Conservation (phyloP, 768 basidiomycete genomes). For the Leccinum longicurvipes region DNA sequence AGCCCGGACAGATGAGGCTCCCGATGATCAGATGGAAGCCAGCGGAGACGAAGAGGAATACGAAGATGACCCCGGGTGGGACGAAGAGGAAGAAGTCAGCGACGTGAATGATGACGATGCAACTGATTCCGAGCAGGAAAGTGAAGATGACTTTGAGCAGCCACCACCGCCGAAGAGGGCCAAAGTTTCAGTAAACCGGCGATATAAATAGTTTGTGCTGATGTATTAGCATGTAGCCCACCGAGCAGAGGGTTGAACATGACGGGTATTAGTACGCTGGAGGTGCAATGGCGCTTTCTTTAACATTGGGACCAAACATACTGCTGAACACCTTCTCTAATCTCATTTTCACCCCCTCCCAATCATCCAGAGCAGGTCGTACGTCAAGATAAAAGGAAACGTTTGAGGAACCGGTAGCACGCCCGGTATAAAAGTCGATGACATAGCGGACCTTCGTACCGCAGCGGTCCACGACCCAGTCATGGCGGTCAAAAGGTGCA, state of each 20-base stretch:
- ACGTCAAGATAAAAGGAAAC: conserved; percentile 93
- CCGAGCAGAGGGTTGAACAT: background rate
- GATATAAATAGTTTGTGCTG: conserved; percentile 4
- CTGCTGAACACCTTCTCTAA: conserved; percentile 51
- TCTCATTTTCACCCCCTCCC: conserved; percentile 91
- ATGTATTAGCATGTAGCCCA: conserved; percentile 14
- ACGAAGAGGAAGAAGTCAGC: conserved; percentile 64
- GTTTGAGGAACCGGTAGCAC: conserved; percentile 43
- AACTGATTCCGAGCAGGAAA: conserved; percentile 40
- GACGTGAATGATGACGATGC: conserved; percentile 49
- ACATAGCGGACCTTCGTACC: conserved; percentile 88
- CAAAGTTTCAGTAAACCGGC: conserved; percentile 49
- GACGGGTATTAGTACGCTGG: conserved; percentile 16
- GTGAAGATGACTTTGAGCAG: conserved; percentile 46
- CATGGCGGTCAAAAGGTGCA: conserved; percentile 94
- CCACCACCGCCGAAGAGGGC: conserved; percentile 54
- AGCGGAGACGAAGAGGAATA: conserved; percentile 40
- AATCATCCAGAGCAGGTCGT: conserved; percentile 89
- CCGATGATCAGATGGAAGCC: conserved; percentile 41
- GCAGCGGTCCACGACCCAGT: conserved; percentile 95
- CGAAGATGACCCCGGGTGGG: conserved; percentile 41
- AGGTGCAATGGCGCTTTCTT: conserved; percentile 15
- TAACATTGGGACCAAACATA: conserved; percentile 27
- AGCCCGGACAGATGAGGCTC: conserved; percentile 28
- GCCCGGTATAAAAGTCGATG: conserved; percentile 97